Evolutionary conservation across 2,329 filamentous ascomycete genomes (phyloP).

Genomic region (Paraconiothyrium brasiliense): DNA sequence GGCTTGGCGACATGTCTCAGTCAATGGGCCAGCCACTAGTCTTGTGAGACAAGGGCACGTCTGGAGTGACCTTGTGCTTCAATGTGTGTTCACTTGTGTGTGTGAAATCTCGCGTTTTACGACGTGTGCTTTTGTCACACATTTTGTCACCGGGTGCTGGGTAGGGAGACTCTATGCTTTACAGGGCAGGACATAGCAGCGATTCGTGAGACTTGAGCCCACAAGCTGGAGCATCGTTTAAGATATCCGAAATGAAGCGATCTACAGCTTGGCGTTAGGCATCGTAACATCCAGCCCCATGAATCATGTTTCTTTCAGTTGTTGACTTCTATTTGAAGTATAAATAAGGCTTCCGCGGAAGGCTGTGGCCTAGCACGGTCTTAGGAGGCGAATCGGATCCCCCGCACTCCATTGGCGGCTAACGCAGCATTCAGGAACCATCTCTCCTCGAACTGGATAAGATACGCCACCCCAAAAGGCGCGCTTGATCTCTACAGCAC

Average conservation of each 20-base stretch:
- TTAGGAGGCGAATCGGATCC: conserved; percentile 14
- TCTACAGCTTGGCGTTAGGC: not conserved
- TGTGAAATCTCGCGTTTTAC: not conserved
- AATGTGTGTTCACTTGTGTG: not conserved
- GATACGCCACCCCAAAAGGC: not conserved
- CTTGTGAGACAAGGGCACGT: not conserved
- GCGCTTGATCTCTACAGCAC: not conserved
- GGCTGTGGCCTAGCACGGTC: conserved; percentile 19
- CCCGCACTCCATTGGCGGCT: conserved; percentile 23
- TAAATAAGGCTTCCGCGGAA: conserved; percentile 14
- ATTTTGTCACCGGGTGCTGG: not conserved
- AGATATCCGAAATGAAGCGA: not conserved
- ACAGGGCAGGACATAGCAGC: not conserved
- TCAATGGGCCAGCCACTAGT: not conserved
- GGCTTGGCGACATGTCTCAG: not conserved
- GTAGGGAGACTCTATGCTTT: not conserved
- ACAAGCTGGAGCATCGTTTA: not conserved
- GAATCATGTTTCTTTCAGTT: not conserved
- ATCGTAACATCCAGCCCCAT: not conserved
- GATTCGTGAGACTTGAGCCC: not conserved
- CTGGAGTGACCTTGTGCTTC: not conserved
- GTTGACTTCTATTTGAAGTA: not conserved
- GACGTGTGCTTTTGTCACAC: not conserved
- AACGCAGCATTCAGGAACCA: conserved; percentile 15
- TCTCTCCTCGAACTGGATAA: not conserved